Evolutionary conservation across 345 rosid genomes (phyloP).

Genomic region (Populus alba): DNA sequence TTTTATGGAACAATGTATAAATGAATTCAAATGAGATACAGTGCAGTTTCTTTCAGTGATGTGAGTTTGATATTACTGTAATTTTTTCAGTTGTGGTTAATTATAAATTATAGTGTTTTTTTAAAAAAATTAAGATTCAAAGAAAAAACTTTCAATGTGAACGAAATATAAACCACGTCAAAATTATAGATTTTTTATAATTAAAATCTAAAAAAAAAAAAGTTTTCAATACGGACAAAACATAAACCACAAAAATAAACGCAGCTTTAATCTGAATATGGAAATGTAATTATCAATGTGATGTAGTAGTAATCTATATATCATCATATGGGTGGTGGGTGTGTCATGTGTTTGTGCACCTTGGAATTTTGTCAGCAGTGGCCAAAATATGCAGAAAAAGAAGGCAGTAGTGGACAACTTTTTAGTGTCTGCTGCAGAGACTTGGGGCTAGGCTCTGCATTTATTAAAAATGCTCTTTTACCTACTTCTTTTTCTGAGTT

Average conservation of each 20-base stretch:
- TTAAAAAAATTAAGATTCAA: no score
- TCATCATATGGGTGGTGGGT: no score
- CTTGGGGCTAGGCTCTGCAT: neutral
- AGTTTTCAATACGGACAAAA: no score
- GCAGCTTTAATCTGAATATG: neutral
- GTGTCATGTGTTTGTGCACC: neutral
- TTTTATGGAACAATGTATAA: constrained; percentile 8
- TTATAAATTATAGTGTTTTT: no score
- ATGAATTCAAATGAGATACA: constrained; percentile 13
- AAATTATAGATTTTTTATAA: no score
- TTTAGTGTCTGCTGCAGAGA: neutral
- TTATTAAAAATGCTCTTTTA: constrained; percentile 10
- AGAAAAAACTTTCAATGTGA: no score
- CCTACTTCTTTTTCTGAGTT: constrained; percentile 1
- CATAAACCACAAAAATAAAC: no score
- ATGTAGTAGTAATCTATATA: neutral
- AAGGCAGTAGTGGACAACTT: constrained; percentile 8
- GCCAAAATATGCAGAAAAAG: neutral
- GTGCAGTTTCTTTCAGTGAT: constrained; percentile 10
- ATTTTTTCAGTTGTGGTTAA: no score
- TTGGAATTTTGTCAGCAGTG: neutral
- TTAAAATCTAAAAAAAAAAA: no score
- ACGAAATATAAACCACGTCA: no score
- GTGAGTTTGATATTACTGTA: no score
- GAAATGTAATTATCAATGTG: neutral